Evolutionary conservation across 2,329 filamentous ascomycete species (phyloP), one percentile per base, ranked within the genome.

Genomic region (Alternaria sp.): DNA sequence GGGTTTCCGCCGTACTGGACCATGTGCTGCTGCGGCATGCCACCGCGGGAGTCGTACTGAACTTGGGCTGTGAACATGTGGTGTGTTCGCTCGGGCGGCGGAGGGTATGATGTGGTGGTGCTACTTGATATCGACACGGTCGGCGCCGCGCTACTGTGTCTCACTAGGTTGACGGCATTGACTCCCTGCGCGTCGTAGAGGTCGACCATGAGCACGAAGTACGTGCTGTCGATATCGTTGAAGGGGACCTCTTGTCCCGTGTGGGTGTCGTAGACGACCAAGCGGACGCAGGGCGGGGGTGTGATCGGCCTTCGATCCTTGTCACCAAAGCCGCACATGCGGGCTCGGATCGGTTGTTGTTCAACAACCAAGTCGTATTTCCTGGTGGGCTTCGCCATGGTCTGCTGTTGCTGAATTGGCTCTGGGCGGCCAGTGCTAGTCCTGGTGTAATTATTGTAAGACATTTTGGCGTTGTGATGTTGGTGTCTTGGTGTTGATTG

Each of bases 301-400:
- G 96, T 98, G 72, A 99, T 97, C 25, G 96, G 96, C 67, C 96
- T 88, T 68, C 96, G 92, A 80, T 99, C 96, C 92, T 97, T 99
- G 84, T 99, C 96, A 66, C 96, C 96, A 82, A 98, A 99, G 8
- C 96, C 96, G 83, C 96, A 99, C 96, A 98, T 98, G 65, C 96
- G 92, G 69, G 96, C 96, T 73, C 96, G 89, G 73, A 93, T 87
- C 54, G 96, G 96, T 80, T 98, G 93, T 83, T 99, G 96, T 69
- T 92, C 89, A 63, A 97, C 93, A 69, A 90, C 85, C 54, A 97
- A 86, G 65, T 89, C 91, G 79, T 80, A 62, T 45, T 19, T 32
- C 23, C 57, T 53, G 12, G 19, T 43, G 25, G 32, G 15, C 9
- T 43, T 25, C 9, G 11, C 28, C 19, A 32, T 30, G 15, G 36